Evolutionary conservation across 495 filamentous ascomycete genomes (phyloP).

Genomic region (Penicillium goetzii): DNA sequence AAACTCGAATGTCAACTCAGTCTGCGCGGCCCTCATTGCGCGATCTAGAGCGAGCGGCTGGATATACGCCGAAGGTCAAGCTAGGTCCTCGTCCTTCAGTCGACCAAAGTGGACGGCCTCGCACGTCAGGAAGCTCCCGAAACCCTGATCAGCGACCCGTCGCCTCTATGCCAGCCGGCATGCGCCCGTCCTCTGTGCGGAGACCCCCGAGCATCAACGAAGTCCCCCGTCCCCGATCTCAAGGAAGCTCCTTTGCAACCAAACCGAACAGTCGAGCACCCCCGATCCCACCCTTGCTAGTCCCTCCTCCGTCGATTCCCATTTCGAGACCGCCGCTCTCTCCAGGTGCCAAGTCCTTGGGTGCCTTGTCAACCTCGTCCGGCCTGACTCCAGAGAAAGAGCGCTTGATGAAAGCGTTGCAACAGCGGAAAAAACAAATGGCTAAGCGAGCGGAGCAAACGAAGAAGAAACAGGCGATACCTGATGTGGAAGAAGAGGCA

Average conservation of each 20-base stretch:
- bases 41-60: constrained; percentile 63
- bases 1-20: constrained; percentile 60
- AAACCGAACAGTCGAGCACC: constrained; percentile 45
- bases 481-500: constrained; percentile 22
- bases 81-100: constrained; percentile 80
- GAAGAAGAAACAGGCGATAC: constrained; percentile 36
- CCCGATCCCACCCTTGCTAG: constrained; percentile 46
- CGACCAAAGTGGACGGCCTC: constrained; percentile 66
- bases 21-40: constrained; percentile 62
- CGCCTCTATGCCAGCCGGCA: constrained; percentile 63
- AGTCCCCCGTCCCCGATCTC: constrained; percentile 46
- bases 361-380: constrained; percentile 52
- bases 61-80: constrained; percentile 73
- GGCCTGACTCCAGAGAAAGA: constrained; percentile 87
- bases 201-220: constrained; percentile 36
- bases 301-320: constrained; percentile 54
- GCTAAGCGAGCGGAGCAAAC: constrained; percentile 46
- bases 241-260: constrained; percentile 43
- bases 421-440: constrained; percentile 80
- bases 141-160: constrained; percentile 65
- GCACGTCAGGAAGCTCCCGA: constrained; percentile 57
- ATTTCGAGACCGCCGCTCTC: constrained; percentile 53
- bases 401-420: constrained; percentile 89
- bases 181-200: constrained; percentile 52
- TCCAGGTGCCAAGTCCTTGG: constrained; percentile 56